Evolutionary conservation across 2,329 filamentous ascomycete species (phyloP).

Genomic region (Anthostomella pinea): DNA sequence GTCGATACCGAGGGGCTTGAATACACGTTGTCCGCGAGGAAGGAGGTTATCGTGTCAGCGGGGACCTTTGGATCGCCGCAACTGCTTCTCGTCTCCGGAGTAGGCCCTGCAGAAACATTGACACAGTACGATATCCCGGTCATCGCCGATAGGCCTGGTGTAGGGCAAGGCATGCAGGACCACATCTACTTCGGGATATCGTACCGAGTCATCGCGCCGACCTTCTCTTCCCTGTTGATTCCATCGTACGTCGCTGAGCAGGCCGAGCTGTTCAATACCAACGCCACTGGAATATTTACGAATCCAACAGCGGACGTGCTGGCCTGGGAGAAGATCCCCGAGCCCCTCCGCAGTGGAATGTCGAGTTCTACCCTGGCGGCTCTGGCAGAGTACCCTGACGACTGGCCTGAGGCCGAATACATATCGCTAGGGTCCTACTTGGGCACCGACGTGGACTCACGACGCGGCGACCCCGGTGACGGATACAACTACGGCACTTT

Average conservation of each 20-base stretch:
- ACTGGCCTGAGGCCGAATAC: slow-evolving; percentile 38
- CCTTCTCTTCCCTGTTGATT: slow-evolving; percentile 27
- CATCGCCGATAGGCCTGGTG: slow-evolving; percentile 53
- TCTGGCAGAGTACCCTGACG: slow-evolving; percentile 27
- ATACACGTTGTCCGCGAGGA: slow-evolving; percentile 36
- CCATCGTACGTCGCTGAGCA: slow-evolving; percentile 21
- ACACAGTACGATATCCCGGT: slow-evolving; percentile 44
- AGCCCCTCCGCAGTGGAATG: slow-evolving; percentile 16
- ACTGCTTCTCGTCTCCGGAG: slow-evolving; percentile 37
- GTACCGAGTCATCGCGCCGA: slow-evolving; percentile 34
- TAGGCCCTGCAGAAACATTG: slow-evolving; percentile 34
- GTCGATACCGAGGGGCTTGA: slow-evolving; percentile 15
- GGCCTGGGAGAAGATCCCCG: slow-evolving; percentile 33
- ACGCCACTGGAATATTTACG: slow-evolving; percentile 27
- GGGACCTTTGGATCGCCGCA: slow-evolving; percentile 65
- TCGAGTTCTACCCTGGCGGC: slow-evolving; percentile 15
- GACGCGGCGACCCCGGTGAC: slow-evolving; percentile 21
- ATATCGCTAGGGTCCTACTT: slow-evolving; percentile 24
- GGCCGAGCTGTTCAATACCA: slow-evolving; percentile 22
- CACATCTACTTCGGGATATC: slow-evolving; percentile 36
- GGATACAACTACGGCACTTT: slow-evolving; percentile 29
- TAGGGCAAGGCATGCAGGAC: slow-evolving; percentile 61
- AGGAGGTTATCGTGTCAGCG: slow-evolving; percentile 63
- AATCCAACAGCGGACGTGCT: slow-evolving; percentile 26
- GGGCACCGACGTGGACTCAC: slow-evolving; percentile 27